Percentiles rank a stretch among this genome's conserved stretches.
Evolutionary conservation across 2,329 filamentous ascomycete species (phyloP).

Genomic region (Lanzia echinophila): DNA sequence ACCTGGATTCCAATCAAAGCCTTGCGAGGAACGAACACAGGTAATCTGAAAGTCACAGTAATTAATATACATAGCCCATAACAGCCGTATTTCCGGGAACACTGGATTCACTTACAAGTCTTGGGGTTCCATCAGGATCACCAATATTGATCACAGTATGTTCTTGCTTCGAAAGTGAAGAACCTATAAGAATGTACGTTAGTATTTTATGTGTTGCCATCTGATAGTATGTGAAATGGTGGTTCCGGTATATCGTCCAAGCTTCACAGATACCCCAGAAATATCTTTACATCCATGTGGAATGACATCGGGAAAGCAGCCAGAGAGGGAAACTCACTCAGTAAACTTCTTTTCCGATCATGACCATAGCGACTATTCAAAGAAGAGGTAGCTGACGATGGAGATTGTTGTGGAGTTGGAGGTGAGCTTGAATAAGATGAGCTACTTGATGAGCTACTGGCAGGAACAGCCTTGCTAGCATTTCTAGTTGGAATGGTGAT

Average conservation of each 20-base stretch:
- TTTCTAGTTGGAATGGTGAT: constrained; percentile 57
- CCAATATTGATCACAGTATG: constrained; percentile 77
- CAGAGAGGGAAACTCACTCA: constrained; percentile 43
- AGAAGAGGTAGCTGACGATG: constrained; percentile 33
- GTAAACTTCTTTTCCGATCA: constrained; percentile 52
- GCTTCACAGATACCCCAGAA: background rate
- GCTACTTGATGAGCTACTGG: constrained; percentile 34
- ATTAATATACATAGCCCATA: constrained; percentile 11
- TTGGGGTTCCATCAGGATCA: constrained; percentile 63
- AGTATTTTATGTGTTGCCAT: constrained; percentile 24
- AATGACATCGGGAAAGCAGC: constrained; percentile 1
- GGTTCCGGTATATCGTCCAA: background rate
- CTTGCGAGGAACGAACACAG: constrained; percentile 72
- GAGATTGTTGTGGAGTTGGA: constrained; percentile 41
- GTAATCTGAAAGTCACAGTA: constrained; percentile 51
- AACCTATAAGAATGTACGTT: constrained; percentile 42
- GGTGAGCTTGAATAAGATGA: constrained; percentile 52
- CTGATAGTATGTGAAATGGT: background rate
- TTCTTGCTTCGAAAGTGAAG: constrained; percentile 65
- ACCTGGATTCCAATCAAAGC: constrained; percentile 79
- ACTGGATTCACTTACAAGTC: constrained; percentile 50
- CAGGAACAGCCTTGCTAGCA: constrained; percentile 38
- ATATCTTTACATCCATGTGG: too few relatives aligned
- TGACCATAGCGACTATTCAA: constrained; percentile 39
- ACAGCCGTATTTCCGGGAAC: constrained; percentile 8